These are phyloP conservation scores for Leccinellum albellum DNA, from an alignment of 768 basidiomycete genomes.

Conservation along the genomic window DNA sequence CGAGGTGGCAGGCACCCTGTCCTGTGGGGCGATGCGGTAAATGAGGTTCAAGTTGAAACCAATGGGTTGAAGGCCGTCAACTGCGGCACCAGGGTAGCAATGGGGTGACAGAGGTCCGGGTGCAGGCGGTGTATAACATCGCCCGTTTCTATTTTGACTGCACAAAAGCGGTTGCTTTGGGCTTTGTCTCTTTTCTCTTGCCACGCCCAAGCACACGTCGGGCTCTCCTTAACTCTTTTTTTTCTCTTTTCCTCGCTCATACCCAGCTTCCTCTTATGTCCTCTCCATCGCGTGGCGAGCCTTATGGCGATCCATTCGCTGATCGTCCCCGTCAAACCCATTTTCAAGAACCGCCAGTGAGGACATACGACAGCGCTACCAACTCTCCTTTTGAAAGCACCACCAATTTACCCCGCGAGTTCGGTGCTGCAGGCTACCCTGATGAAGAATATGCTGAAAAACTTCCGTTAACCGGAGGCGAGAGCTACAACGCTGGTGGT, in stretches of 20 bases:
- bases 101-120: conserved; percentile 30
- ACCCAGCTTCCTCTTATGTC: conserved; percentile 19
- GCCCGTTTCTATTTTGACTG: conserved; percentile 25
- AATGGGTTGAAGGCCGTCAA: neutral
- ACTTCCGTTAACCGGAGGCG: conserved; percentile 62
- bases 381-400: conserved; percentile 56
- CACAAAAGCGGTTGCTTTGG: conserved; percentile 24
- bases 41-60: neutral
- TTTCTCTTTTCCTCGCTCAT: neutral
- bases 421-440: conserved; percentile 42
- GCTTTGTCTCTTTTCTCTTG: conserved; percentile 17
- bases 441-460: conserved; percentile 79
- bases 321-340: conserved; percentile 62
- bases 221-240: conserved; percentile 9
- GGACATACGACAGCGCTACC: conserved; percentile 38
- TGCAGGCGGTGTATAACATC: conserved; percentile 33
- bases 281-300: conserved; percentile 30
- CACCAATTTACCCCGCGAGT: conserved; percentile 51
- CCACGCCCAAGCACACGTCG: neutral
- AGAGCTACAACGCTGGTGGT: conserved; percentile 49
- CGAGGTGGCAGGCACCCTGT: neutral
- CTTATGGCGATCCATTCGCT: conserved; percentile 65
- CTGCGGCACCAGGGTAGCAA: conserved; percentile 7
- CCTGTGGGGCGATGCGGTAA: neutral
- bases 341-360: conserved; percentile 52